Evolutionary conservation across 1,139 yeast species (phyloP).

Genomic region (Hanseniaspora gamundiae): DNA sequence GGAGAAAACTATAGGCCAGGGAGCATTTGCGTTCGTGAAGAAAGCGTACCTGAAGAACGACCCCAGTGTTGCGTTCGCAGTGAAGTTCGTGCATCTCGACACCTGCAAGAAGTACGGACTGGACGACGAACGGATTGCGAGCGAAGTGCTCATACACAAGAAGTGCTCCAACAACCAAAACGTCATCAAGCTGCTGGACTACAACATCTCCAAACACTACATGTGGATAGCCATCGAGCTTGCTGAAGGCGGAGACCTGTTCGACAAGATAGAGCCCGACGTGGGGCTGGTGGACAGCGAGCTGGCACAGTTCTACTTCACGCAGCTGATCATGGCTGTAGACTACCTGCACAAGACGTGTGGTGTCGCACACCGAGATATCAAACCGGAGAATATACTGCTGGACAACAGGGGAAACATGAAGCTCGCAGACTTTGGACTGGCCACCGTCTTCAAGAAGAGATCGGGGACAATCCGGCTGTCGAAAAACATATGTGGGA

Average conservation of each 20-base stretch:
- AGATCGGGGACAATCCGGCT: slow-evolving; percentile 10
- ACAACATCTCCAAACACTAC: slow-evolving; percentile 41
- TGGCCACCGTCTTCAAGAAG: slow-evolving; percentile 47
- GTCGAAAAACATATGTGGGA: slow-evolving; percentile 48
- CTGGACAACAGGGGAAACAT: slow-evolving; percentile 55
- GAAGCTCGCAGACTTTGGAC: slow-evolving; percentile 57
- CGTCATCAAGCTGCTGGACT: slow-evolving; percentile 39
- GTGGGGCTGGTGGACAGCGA: slow-evolving; percentile 48
- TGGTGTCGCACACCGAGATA: slow-evolving; percentile 80
- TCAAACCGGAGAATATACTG: slow-evolving; percentile 81
- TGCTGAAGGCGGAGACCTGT: slow-evolving; percentile 60
- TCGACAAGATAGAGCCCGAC: slow-evolving; percentile 66
- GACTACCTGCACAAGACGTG: slow-evolving; percentile 44
- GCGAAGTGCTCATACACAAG: slow-evolving; percentile 43
- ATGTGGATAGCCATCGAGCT: slow-evolving; percentile 53
- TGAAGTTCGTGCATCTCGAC: slow-evolving; percentile 42
- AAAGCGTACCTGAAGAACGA: slow-evolving; percentile 23
- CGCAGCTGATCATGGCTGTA: slow-evolving; percentile 46
- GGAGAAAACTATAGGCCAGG: slow-evolving; percentile 35
- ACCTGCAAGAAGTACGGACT: slow-evolving; percentile 35
- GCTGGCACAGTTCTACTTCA: slow-evolving; percentile 56
- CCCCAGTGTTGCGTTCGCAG: slow-evolving; percentile 33
- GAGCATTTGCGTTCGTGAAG: slow-evolving; percentile 35
- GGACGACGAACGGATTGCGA: slow-evolving; percentile 34
- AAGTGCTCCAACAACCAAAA: slow-evolving; percentile 46